A percentile compares a stretch with the other conserved stretches of the same genome.
Evolutionary conservation across 2,329 filamentous ascomycete genomes (phyloP).

Genomic region (Fusarium subtropicale): DNA sequence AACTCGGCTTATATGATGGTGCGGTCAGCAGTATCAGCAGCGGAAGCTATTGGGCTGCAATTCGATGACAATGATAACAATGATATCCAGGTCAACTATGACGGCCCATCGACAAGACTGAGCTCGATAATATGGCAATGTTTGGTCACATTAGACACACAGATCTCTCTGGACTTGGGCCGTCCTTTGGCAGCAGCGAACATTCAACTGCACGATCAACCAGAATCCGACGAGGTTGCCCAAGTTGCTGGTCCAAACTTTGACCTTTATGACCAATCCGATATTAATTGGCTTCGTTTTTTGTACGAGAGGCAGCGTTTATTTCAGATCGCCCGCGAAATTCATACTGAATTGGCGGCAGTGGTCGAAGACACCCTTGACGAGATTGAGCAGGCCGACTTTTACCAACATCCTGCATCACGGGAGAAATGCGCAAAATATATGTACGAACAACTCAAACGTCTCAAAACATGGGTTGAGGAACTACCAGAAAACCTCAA

Average conservation of each 20-base stretch:
- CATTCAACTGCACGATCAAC: neutral
- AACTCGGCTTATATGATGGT: constrained; percentile 38
- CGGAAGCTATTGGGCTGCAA: constrained; percentile 40
- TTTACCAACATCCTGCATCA: constrained; percentile 42
- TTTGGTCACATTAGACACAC: constrained; percentile 33
- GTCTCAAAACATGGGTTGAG: constrained; percentile 45
- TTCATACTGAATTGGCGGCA: constrained; percentile 29
- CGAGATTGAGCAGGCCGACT: constrained; percentile 29
- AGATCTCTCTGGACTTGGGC: constrained; percentile 37
- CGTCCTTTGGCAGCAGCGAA: constrained; percentile 32
- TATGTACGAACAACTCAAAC: constrained; percentile 48
- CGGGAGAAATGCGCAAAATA: constrained; percentile 48
- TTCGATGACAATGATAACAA: neutral
- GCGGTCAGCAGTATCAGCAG: constrained; percentile 32
- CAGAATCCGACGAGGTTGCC: constrained; percentile 29
- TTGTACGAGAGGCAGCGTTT: constrained; percentile 35
- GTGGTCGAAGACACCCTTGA: constrained; percentile 33
- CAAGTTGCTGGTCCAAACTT: constrained; percentile 34
- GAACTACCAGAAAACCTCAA: constrained; percentile 55
- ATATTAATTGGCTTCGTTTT: constrained; percentile 43
- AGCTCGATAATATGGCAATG: constrained; percentile 36
- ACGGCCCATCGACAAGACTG: neutral
- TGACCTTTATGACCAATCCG: neutral
- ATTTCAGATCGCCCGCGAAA: constrained; percentile 32
- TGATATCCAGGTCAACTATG: neutral